These are phyloP conservation scores for Clarireedia monteithiana DNA, from an alignment of 2,329 filamentous ascomycete species.

Conservation along the genomic window DNA sequence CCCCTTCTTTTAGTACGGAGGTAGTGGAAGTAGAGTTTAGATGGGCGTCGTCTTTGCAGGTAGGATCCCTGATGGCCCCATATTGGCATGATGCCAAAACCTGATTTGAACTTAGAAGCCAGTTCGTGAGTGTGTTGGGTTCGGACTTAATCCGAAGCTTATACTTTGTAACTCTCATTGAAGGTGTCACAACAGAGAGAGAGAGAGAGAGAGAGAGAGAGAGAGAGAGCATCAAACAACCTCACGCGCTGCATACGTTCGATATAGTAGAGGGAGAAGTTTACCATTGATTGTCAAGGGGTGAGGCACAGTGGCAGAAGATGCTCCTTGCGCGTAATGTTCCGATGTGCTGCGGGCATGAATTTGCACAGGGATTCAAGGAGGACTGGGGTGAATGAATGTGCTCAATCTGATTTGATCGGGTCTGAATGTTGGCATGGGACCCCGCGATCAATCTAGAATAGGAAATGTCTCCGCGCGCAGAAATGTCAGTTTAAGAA, in stretches of 20 bases:
- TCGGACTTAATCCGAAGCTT: too few species aligned
- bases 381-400: neutral
- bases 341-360: neutral
- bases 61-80: too few species aligned
- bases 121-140: too few species aligned
- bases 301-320: slow-evolving; percentile 1
- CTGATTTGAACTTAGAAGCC: too few species aligned
- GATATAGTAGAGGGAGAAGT: neutral
- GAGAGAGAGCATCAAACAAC: neutral
- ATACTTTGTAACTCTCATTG: too few species aligned
- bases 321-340: slow-evolving; percentile 1
- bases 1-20: too few species aligned
- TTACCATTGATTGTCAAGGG: neutral
- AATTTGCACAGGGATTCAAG: neutral
- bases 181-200: too few species aligned
- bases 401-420: neutral
- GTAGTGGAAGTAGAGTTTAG: too few species aligned
- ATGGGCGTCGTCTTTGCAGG: too few species aligned
- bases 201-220: neutral
- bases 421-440: neutral
- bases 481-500: neutral
- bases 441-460: neutral
- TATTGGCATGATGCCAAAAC: too few species aligned
- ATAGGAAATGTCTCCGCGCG: neutral
- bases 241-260: neutral